Evolutionary conservation across 306 rosid species (phyloP).

Genomic region (Herpetospermum pedunculosum): DNA sequence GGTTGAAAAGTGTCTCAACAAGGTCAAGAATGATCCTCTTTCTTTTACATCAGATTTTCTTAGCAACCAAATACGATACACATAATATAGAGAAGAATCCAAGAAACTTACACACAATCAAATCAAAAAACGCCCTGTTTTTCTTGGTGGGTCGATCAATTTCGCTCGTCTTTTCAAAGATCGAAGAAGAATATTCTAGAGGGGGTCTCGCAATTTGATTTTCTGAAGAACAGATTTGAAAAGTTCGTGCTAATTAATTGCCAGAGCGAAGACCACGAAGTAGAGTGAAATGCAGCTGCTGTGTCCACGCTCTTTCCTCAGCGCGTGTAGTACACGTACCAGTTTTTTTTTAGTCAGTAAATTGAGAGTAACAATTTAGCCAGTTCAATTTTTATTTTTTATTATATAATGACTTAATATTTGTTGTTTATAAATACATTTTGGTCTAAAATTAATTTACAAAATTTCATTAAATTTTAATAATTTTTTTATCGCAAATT

Average conservation of each 20-base stretch:
- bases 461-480: too few relatives aligned
- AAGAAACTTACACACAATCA: not conserved
- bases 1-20: not conserved
- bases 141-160: not conserved
- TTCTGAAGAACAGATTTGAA: not conserved
- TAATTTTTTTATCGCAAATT: too few relatives aligned
- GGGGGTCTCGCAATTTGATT: not conserved
- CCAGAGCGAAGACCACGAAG: not conserved
- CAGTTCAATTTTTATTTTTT: too few relatives aligned
- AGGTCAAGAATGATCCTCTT: not conserved
- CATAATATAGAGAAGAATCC: not conserved
- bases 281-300: not conserved
- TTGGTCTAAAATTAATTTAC: too few relatives aligned
- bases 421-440: too few relatives aligned
- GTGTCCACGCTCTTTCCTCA: not conserved
- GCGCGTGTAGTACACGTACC: not conserved
- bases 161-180: not conserved
- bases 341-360: too few relatives aligned
- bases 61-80: not conserved
- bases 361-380: too few relatives aligned
- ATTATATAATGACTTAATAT: too few relatives aligned
- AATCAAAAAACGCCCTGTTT: not conserved
- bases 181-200: constrained; percentile 4
- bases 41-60: not conserved
- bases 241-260: not conserved